Percentiles rank a stretch among this genome's conserved stretches.
Evolutionary conservation across 1,284 basidiomycete genomes (phyloP).

Genomic region (Cutaneotrichosporon cavernicola): DNA sequence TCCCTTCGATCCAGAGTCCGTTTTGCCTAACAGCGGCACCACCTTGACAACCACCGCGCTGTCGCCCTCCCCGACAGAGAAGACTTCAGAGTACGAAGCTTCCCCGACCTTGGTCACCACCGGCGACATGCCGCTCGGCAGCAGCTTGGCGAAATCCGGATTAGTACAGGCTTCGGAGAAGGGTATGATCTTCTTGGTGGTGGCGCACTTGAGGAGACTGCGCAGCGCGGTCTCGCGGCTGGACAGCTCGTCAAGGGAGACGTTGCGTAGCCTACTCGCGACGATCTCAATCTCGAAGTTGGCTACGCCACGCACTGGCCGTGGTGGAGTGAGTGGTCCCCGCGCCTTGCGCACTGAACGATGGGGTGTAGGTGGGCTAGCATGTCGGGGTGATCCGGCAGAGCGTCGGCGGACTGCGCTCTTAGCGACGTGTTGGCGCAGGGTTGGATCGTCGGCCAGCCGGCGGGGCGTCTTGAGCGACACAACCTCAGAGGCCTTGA

Average conservation of each 20-base stretch:
- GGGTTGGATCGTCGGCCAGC: not conserved
- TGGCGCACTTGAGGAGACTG: not conserved
- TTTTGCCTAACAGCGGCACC: conserved; percentile 28
- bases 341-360: not conserved
- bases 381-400: not conserved
- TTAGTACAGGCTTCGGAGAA: conserved; percentile 21
- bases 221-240: not conserved
- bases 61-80: conserved; percentile 62
- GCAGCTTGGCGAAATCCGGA: conserved; percentile 10
- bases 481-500: not conserved
- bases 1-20: not conserved
- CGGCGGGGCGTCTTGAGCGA: not conserved
- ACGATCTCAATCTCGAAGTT: conserved; percentile 10
- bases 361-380: not conserved
- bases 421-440: not conserved
- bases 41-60: conserved; percentile 36
- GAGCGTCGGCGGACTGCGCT: not conserved
- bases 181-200: not conserved
- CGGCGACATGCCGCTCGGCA: conserved; percentile 1
- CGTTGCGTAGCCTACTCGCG: not conserved
- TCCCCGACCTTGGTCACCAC: conserved; percentile 77
- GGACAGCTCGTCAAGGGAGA: not conserved
- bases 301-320: not conserved
- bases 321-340: not conserved
- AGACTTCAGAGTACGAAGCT: conserved; percentile 97